phyloP scores from a whole-genome alignment of 2,329 filamentous ascomycete genomes.

The Fusarium bulbicola region DNA sequence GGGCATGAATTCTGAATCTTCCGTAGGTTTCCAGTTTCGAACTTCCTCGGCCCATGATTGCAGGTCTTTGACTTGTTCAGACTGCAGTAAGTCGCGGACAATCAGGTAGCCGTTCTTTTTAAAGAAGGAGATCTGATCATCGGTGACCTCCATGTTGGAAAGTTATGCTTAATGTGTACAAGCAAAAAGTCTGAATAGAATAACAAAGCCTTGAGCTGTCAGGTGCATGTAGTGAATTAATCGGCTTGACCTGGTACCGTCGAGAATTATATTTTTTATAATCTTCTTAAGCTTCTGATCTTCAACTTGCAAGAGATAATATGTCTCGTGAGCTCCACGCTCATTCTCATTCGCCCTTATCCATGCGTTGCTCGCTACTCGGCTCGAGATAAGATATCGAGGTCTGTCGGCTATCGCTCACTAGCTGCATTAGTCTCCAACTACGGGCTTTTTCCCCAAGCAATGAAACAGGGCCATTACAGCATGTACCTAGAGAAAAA shows the following conservation, averaged over 20 bases:
- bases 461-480: neutral
- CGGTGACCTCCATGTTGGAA: neutral
- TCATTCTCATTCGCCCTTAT: fast-evolving
- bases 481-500: neutral
- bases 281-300: fast-evolving
- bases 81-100: neutral
- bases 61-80: neutral
- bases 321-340: neutral
- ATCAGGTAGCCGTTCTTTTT: neutral
- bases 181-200: neutral
- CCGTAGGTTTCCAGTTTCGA: neutral
- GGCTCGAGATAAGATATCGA: neutral
- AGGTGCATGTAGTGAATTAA: fast-evolving
- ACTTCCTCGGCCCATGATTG: neutral
- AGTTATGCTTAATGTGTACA: neutral
- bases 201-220: fast-evolving
- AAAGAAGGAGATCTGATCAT: neutral
- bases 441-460: neutral
- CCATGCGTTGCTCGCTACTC: neutral
- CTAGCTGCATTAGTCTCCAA: neutral
- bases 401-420: neutral
- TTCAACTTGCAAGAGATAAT: fast-evolving
- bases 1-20: neutral
- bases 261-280: neutral
- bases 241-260: too few species aligned